phyloP scores from a whole-genome alignment of 495 filamentous ascomycete genomes.

The Rhypophila decipiens region DNA sequence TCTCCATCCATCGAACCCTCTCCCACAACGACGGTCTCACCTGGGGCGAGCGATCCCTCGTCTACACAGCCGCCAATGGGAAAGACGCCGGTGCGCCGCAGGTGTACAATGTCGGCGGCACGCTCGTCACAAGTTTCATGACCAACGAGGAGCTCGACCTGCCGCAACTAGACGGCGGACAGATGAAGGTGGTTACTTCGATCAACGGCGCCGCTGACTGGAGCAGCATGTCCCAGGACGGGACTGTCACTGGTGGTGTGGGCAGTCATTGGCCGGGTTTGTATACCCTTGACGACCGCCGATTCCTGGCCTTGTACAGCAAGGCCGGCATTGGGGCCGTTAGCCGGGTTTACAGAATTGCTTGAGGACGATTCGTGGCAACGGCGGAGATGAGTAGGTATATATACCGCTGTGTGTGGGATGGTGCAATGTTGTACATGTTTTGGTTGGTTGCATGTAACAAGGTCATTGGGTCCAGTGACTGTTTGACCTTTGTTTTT shows the following conservation, averaged over 20 bases:
- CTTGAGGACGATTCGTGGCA: too few species aligned
- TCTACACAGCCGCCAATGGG: conserved; percentile 42
- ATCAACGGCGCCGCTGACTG: neutral
- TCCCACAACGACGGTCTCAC: conserved; percentile 9
- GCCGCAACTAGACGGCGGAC: conserved; percentile 16
- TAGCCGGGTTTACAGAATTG: conserved; percentile 13
- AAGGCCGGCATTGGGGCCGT: conserved; percentile 27
- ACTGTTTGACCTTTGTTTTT: too few species aligned
- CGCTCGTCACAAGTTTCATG: conserved; percentile 54
- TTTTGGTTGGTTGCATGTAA: too few species aligned
- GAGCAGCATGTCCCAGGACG: conserved; percentile 7
- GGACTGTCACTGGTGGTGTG: conserved; percentile 28
- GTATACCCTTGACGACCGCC: conserved; percentile 22
- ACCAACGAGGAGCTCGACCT: conserved; percentile 48
- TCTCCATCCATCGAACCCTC: neutral
- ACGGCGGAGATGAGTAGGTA: too few species aligned
- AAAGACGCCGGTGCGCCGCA: conserved; percentile 52
- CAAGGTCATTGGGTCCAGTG: too few species aligned
- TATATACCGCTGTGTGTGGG: too few species aligned
- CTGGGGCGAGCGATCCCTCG: conserved; percentile 11
- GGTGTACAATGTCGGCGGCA: conserved; percentile 50
- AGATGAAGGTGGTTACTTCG: conserved; percentile 11
- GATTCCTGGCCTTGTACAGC: conserved; percentile 34
- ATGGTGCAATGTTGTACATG: too few species aligned
- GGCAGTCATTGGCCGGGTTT: conserved; percentile 38